Percentiles rank a stretch among this genome's conserved stretches.
Evolutionary conservation across 2,329 filamentous ascomycete genomes (phyloP).

Genomic region (Aspergillus sp.): DNA sequence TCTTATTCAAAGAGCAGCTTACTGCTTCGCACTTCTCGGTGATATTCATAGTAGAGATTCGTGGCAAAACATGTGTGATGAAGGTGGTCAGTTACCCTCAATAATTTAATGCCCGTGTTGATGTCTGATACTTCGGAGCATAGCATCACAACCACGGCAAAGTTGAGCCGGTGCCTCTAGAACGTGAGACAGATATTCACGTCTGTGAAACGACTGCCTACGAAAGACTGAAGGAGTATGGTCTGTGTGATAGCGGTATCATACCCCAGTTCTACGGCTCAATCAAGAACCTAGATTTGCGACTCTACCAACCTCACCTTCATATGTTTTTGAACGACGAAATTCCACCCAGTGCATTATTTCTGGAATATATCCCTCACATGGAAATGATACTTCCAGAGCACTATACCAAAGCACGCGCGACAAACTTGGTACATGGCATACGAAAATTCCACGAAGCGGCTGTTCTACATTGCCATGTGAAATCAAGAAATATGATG

Average conservation of each 20-base stretch:
- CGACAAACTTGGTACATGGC: no score
- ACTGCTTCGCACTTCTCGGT: slow-evolving; percentile 9
- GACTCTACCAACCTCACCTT: slow-evolving; percentile 9
- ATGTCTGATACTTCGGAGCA: background rate
- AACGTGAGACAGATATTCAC: slow-evolving; percentile 8
- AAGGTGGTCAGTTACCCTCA: slow-evolving; percentile 19
- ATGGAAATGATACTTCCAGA: slow-evolving; percentile 8
- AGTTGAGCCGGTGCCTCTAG: slow-evolving; percentile 5
- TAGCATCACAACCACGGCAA: slow-evolving; percentile 11
- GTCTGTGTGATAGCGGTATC: slow-evolving; percentile 9
- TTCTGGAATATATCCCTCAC: slow-evolving; percentile 18
- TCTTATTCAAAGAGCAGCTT: slow-evolving; percentile 13
- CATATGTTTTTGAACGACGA: slow-evolving; percentile 13
- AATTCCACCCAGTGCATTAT: slow-evolving; percentile 15
- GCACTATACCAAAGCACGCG: slow-evolving; percentile 8
- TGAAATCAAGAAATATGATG: slow-evolving; percentile 17
- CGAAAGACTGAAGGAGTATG: slow-evolving; percentile 4
- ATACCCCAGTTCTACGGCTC: slow-evolving; percentile 9
- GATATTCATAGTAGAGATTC: no score
- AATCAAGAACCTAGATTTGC: slow-evolving; percentile 10
- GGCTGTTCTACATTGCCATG: slow-evolving; percentile 11
- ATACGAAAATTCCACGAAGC: background rate
- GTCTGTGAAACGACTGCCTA: slow-evolving; percentile 10
- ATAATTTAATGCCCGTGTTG: background rate
- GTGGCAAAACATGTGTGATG: slow-evolving; percentile 15